phyloP scores from a whole-genome alignment of 257 asterid genomes.

The Ballota nigra region DNA sequence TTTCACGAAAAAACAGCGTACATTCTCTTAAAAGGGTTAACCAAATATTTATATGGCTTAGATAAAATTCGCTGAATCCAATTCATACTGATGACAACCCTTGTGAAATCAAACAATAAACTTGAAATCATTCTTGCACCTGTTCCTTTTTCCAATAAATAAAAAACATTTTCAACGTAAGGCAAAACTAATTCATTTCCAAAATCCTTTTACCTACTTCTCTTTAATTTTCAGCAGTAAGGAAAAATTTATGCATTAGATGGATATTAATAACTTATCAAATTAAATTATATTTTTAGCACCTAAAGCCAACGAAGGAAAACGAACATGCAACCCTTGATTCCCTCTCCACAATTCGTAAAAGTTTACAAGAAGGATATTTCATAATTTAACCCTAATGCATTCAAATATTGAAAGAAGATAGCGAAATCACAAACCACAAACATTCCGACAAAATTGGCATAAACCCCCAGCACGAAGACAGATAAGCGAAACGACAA shows the following conservation, averaged over 20 bases:
- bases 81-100: not conserved
- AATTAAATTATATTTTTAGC: not conserved
- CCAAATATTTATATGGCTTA: not conserved
- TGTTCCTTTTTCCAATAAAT: not conserved
- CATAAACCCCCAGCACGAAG: not conserved
- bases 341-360: not conserved
- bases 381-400: constrained; percentile 1
- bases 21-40: not conserved
- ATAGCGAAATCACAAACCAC: not conserved
- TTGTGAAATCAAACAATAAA: not conserved
- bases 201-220: not conserved
- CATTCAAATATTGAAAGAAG: not conserved
- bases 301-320: not conserved
- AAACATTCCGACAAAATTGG: not conserved
- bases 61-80: not conserved
- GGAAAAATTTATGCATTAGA: not conserved
- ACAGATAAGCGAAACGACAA: not conserved
- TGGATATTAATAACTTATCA: not conserved
- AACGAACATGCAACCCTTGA: not conserved
- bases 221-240: not conserved
- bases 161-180: not conserved
- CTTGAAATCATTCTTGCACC: not conserved
- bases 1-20: not conserved
- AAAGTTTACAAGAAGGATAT: not conserved
- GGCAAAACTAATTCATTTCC: not conserved